Evolutionary conservation across 2,329 filamentous ascomycete species (phyloP).

Genomic region (Fusarium sp.): DNA sequence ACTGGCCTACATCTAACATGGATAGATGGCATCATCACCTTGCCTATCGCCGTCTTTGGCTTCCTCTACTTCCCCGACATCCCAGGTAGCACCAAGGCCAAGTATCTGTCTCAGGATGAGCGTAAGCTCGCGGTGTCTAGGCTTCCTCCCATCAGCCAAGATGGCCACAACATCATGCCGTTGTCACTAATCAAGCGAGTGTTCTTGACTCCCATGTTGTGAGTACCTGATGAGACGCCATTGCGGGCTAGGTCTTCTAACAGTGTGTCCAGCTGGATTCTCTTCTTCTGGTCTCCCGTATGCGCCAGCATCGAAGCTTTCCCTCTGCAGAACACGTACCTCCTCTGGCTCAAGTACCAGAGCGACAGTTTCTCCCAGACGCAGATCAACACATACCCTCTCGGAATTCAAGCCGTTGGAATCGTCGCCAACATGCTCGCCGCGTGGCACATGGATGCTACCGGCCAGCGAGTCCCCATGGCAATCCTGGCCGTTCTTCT

Average conservation of each 20-base stretch:
- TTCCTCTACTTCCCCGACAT: constrained; percentile 38
- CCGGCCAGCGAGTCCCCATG: constrained; percentile 26
- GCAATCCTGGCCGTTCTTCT: constrained; percentile 25
- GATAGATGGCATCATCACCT: constrained; percentile 38
- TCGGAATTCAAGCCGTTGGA: constrained; percentile 40
- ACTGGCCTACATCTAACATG: fast-evolving
- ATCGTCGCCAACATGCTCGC: constrained; percentile 39
- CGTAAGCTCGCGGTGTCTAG: constrained; percentile 44
- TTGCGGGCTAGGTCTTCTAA: not conserved
- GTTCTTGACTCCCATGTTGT: constrained; percentile 44
- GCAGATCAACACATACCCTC: constrained; percentile 43
- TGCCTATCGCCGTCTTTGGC: constrained; percentile 36
- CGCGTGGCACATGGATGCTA: constrained; percentile 37
- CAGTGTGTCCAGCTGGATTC: constrained; percentile 45
- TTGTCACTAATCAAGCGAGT: constrained; percentile 44
- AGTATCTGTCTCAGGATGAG: constrained; percentile 48
- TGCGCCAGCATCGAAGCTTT: constrained; percentile 36
- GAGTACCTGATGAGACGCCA: constrained; percentile 8
- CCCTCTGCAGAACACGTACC: constrained; percentile 38
- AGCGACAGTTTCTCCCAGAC: constrained; percentile 30
- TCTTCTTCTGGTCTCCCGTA: constrained; percentile 49
- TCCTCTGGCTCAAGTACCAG: constrained; percentile 41
- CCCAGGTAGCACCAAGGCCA: constrained; percentile 49
- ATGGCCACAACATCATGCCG: constrained; percentile 48
- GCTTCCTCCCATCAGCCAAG: constrained; percentile 45